phyloP scores from a whole-genome alignment of 768 basidiomycete genomes.

The Glaciozyma antarctica region DNA sequence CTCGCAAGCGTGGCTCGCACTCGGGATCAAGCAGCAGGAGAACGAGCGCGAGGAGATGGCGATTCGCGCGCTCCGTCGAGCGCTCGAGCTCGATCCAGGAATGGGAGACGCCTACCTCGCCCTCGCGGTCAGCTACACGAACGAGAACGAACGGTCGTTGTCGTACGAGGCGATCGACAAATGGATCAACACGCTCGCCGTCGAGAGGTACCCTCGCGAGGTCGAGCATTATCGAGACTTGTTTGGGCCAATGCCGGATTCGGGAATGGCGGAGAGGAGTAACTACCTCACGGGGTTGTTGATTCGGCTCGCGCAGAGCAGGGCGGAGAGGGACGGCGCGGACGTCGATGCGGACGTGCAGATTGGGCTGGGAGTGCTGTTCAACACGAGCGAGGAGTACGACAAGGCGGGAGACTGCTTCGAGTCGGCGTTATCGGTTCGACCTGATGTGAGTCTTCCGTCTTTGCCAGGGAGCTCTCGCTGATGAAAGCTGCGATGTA shows the following conservation, averaged over 20 bases:
- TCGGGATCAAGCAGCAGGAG: conserved; percentile 95
- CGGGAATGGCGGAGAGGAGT: conserved; percentile 28
- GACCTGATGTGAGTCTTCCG: conserved; percentile 59
- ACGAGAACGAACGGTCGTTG: conserved; percentile 66
- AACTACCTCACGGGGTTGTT: conserved; percentile 60
- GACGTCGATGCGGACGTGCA: conserved; percentile 88
- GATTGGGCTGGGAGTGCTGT: conserved; percentile 80
- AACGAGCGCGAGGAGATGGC: conserved; percentile 91
- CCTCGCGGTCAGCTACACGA: conserved; percentile 79
- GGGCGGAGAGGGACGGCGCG: conserved; percentile 39
- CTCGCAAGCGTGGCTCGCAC: conserved; percentile 72
- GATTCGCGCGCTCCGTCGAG: conserved; percentile 68
- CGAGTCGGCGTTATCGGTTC: conserved; percentile 68
- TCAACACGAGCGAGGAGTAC: conserved; percentile 91
- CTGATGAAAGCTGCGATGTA: conserved; percentile 36
- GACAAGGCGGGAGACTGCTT: conserved; percentile 91
- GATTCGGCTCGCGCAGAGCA: conserved; percentile 61
- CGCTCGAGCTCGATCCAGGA: conserved; percentile 67
- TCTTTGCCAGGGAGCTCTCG: conserved; percentile 19
- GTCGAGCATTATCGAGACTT: conserved; percentile 30
- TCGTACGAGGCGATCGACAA: conserved; percentile 70
- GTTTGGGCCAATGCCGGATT: conserved; percentile 20
- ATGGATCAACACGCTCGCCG: conserved; percentile 63
- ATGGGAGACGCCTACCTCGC: conserved; percentile 74
- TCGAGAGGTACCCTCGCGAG: conserved; percentile 44